Evolutionary conservation across 495 filamentous ascomycete species (phyloP).

Genomic region (Hamigera avellanea): DNA sequence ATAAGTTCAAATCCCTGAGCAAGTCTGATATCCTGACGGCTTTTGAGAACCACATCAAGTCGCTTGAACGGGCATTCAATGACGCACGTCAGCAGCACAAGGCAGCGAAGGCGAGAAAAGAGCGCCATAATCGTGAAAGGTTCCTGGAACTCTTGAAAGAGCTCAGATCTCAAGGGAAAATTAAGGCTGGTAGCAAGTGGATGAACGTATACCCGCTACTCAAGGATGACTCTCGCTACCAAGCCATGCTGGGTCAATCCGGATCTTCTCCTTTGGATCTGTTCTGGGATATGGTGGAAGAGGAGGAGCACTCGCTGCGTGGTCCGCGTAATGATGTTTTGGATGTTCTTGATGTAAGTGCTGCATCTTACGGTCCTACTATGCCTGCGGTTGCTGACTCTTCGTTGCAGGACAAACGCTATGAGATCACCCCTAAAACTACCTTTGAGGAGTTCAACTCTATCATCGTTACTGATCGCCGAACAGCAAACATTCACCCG

Average conservation of each 20-base stretch:
- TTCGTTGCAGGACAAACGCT: constrained; percentile 63
- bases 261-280: constrained; percentile 89
- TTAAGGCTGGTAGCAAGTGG: constrained; percentile 90
- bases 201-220: constrained; percentile 67
- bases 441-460: constrained; percentile 75
- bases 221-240: constrained; percentile 72
- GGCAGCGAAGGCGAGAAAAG: constrained; percentile 62
- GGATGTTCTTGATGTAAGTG: constrained; percentile 79
- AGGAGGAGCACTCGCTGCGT: constrained; percentile 77
- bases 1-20: constrained; percentile 78
- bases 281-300: constrained; percentile 94
- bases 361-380: neutral
- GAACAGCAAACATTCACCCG: constrained; percentile 70
- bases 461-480: constrained; percentile 68
- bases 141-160: constrained; percentile 66
- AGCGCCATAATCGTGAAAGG: constrained; percentile 73
- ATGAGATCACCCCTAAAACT: constrained; percentile 77
- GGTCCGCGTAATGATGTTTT: constrained; percentile 72
- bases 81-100: constrained; percentile 81
- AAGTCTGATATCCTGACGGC: constrained; percentile 85
- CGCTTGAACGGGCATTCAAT: constrained; percentile 79
- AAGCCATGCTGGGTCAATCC: constrained; percentile 69
- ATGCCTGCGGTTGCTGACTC: constrained; percentile 1
- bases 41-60: constrained; percentile 92
- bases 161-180: constrained; percentile 62